Conservation (phyloP, 2,329 filamentous ascomycete genomes). For the Graphilbum sp. region DNA sequence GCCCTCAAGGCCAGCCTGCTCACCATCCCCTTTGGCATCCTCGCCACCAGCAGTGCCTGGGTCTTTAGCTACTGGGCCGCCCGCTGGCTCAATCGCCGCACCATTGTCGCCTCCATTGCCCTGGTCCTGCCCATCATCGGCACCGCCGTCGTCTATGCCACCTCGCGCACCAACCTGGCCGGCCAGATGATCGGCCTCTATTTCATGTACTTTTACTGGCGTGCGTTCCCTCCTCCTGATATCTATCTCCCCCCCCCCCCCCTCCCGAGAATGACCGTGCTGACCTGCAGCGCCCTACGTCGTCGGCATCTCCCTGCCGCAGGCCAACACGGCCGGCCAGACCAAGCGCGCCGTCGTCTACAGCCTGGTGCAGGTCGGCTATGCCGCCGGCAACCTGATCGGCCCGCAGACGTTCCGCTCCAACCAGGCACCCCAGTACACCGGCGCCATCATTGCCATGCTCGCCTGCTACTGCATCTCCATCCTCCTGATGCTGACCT, state of each 20-base stretch:
- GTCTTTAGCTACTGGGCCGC: constrained; percentile 34
- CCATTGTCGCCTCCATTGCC: constrained; percentile 23
- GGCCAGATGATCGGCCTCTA: constrained; percentile 23
- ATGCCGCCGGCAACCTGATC: constrained; percentile 36
- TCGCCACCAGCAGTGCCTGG: constrained; percentile 36
- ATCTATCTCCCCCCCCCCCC: too few relatives aligned
- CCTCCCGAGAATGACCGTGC: too few relatives aligned
- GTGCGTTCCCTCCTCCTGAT: too few relatives aligned
- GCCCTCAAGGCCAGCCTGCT: constrained; percentile 39
- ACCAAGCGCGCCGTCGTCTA: constrained; percentile 4
- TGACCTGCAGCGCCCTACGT: constrained; percentile 4
- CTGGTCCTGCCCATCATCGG: constrained; percentile 21
- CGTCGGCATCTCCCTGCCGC: constrained; percentile 6
- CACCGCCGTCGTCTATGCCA: constrained; percentile 9
- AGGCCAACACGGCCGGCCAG: constrained; percentile 7
- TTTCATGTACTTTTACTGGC: constrained; percentile 22
- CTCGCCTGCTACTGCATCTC: constrained; percentile 30
- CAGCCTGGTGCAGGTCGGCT: constrained; percentile 2
- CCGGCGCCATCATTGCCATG: constrained; percentile 37
- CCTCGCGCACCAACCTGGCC: constrained; percentile 12
- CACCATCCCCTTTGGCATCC: constrained; percentile 39
- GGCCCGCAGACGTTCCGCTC: constrained; percentile 39
- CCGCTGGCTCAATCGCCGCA: constrained; percentile 23
- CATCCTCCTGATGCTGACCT: constrained; percentile 22
- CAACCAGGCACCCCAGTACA: constrained; percentile 32